Evolutionary conservation across 2,329 filamentous ascomycete genomes (phyloP).

Genomic region (Penicillium nordicum): DNA sequence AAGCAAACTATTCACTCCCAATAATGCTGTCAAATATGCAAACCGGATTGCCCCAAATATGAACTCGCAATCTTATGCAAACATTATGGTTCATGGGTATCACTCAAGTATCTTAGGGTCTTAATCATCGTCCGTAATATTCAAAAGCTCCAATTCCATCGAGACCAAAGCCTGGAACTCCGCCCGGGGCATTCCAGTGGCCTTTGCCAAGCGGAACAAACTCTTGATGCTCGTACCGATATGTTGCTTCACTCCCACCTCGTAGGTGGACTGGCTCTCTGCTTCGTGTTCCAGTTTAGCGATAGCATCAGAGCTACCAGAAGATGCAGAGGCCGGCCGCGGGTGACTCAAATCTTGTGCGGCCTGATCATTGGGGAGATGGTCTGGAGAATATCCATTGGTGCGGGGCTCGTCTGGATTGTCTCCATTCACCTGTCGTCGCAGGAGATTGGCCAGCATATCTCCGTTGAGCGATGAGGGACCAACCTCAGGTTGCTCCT

Average conservation of each 20-base stretch:
- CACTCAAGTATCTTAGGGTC: slow-evolving; percentile 7
- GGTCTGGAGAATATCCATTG: slow-evolving; percentile 22
- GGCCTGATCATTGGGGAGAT: slow-evolving; percentile 22
- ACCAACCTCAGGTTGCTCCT: slow-evolving; percentile 47
- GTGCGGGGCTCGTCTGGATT: slow-evolving; percentile 20
- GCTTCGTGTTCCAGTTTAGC: slow-evolving; percentile 55
- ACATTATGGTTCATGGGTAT: slow-evolving; percentile 24
- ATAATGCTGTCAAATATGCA: slow-evolving; percentile 6
- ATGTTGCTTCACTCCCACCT: slow-evolving; percentile 61
- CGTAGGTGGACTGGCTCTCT: slow-evolving; percentile 51
- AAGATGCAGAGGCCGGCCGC: slow-evolving; percentile 43
- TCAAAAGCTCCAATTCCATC: slow-evolving; percentile 57
- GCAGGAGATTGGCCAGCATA: slow-evolving; percentile 42
- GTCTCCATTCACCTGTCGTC: slow-evolving; percentile 36
- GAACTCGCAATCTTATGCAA: slow-evolving; percentile 7
- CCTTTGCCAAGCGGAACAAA: slow-evolving; percentile 58
- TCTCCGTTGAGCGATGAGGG: slow-evolving; percentile 56
- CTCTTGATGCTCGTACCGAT: slow-evolving; percentile 63
- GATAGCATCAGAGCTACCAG: slow-evolving; percentile 42
- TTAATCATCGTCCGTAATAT: slow-evolving; percentile 52
- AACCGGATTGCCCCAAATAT: slow-evolving; percentile 4
- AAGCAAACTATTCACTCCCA: slow-evolving; percentile 1
- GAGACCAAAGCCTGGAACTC: slow-evolving; percentile 60
- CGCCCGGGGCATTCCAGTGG: slow-evolving; percentile 55
- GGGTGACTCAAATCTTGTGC: slow-evolving; percentile 40